A percentile compares a stretch with the other conserved stretches of the same genome.
Evolutionary conservation across 345 rosid species (phyloP).

Genomic region (Eucalyptus lansdowneana): DNA sequence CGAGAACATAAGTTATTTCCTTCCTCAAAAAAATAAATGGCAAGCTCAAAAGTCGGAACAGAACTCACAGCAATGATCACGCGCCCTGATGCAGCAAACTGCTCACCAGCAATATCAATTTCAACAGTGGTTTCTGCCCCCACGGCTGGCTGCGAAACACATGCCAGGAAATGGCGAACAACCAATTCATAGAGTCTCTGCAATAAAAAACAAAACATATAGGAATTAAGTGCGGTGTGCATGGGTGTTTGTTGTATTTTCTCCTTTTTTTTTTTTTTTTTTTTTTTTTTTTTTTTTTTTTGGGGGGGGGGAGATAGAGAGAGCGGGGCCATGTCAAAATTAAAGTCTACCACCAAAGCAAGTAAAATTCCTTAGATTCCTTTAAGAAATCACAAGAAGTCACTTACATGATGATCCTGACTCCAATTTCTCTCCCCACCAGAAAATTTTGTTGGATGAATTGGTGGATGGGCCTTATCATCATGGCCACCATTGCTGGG

Average conservation of each 20-base stretch:
- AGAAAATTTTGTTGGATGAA: slow-evolving; percentile 94
- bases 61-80: slow-evolving; percentile 79
- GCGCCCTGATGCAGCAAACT: slow-evolving; percentile 81
- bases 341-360: not conserved
- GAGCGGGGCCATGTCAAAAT: not conserved
- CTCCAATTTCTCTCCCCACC: slow-evolving; percentile 80
- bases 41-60: not conserved
- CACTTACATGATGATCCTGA: slow-evolving; percentile 75
- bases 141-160: slow-evolving; percentile 94
- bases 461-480: slow-evolving; percentile 99
- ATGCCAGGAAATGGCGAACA: slow-evolving; percentile 94
- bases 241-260: not conserved
- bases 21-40: not conserved
- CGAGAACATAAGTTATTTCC: not conserved
- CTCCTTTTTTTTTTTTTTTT: no score
- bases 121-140: slow-evolving; percentile 98
- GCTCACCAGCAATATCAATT: slow-evolving; percentile 87
- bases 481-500: slow-evolving; percentile 96
- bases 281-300: fast-evolving
- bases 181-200: slow-evolving; percentile 92
- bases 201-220: not conserved
- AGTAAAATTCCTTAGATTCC: not conserved
- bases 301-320: not conserved
- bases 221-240: not conserved
- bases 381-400: not conserved